Base-by-base conservation (phyloP, 2,329 filamentous ascomycete genomes). In the Lizonia empirigonia region DNA sequence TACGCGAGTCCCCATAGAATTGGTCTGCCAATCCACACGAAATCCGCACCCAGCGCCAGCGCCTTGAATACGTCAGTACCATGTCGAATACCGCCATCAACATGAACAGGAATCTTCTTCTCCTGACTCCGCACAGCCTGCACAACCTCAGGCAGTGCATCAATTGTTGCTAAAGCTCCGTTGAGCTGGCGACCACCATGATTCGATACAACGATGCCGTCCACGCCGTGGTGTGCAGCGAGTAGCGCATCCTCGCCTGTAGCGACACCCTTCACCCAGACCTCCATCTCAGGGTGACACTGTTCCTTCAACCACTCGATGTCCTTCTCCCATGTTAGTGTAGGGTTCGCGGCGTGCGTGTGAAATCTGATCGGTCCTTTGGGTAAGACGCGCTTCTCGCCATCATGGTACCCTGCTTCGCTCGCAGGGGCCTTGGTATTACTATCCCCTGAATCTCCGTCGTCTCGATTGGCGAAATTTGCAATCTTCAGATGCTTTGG, bases 21-120 rank as follows among this genome's bases (percentile, higher is more conserved):
- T 6, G 69, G 63, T 18, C 71, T 44, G 1, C 71, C 71, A 5
- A 74, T 50, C 44, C 93, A 94, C 1, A 97, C 91, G 35, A 91
- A 93, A 67, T 85, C 90, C 19, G 93, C 94, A 29, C 94, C 94
- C 0, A 97, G 82, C 68, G 91, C 96, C 7, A 97, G 79, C 10
- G 92, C 93, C 78, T 97, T 97, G 74, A 97, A 84, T 54, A 97
- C 91, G 72, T 97, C 94, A 0, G 92, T 96, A 6, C 88, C 91
- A 35, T 93, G 85, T 33, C 92, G 84, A 35, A 97, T 82, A 34
- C 93, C 93, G 18, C 94, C 93, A 71, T 97, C 94, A 40, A 97
- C 79, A 74, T 84, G 97, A 15, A 97, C 82, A 70, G 97, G 91
- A 1, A 68, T 62, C 16, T 55, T 64, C 15, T 49, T 57, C 0